Evolutionary conservation across 306 rosid genomes (phyloP).

Genomic region (Heteromeles arbutifolia): DNA sequence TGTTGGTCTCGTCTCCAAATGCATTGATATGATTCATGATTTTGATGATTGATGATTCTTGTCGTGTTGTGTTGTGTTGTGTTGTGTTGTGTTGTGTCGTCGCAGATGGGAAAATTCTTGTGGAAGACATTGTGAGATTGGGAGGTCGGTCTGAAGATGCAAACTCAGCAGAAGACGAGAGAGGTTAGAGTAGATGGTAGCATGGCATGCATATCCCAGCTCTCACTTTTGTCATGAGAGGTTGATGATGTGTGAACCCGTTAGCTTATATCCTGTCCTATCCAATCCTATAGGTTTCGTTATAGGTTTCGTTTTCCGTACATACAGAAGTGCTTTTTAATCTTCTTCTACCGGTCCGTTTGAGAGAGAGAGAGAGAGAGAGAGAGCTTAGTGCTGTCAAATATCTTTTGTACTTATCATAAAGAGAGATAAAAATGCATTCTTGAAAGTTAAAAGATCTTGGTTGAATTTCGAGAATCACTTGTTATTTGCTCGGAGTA

Average conservation of each 20-base stretch:
- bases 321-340: not conserved
- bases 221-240: not conserved
- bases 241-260: not conserved
- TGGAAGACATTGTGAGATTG: conserved; percentile 86
- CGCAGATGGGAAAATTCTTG: conserved; percentile 91
- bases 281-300: not conserved
- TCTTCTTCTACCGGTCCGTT: not conserved
- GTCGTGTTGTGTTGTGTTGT: not conserved
- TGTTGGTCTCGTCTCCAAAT: too few species aligned
- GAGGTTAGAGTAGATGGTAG: not conserved
- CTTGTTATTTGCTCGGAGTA: too few species aligned
- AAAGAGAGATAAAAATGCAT: too few species aligned
- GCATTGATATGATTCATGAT: not conserved
- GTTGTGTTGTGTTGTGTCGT: not conserved
- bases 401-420: not conserved
- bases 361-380: too few species aligned
- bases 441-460: too few species aligned
- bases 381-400: too few species aligned
- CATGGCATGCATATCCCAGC: not conserved
- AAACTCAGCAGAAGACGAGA: conserved; percentile 35
- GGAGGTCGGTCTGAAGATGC: conserved; percentile 70
- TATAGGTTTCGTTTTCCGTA: not conserved
- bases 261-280: not conserved
- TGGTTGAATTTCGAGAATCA: too few species aligned
- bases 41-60: not conserved